phyloP scores from a whole-genome alignment of 306 rosid genomes.

The Sechiopsis laciniata region DNA sequence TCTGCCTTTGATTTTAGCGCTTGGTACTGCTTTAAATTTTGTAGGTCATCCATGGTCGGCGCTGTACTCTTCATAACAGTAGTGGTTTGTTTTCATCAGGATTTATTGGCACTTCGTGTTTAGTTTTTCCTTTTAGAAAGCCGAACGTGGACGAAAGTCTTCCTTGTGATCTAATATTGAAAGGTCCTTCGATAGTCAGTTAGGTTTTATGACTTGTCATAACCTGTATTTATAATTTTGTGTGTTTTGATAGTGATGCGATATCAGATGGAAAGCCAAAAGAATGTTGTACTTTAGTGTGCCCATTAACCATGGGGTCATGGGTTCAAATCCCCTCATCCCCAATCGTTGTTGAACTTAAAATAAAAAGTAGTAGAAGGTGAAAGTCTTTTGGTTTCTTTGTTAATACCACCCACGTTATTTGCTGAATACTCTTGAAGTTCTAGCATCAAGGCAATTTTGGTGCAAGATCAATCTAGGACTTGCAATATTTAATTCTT shows the following conservation, averaged over 20 bases:
- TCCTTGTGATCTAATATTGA: not conserved
- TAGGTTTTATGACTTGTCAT: not conserved
- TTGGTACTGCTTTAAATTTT: not conserved
- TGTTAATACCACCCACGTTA: not conserved
- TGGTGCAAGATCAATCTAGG: not conserved
- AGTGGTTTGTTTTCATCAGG: not conserved
- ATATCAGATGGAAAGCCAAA: not conserved
- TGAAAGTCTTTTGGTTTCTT: not conserved
- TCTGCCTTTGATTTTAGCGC: not conserved
- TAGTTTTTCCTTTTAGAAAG: not conserved
- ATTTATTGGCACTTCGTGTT: slow-evolving; percentile 10
- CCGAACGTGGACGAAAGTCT: not conserved
- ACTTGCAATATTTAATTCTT: not conserved
- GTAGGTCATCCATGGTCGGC: not conserved
- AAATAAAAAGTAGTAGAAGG: not conserved
- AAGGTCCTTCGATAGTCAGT: not conserved
- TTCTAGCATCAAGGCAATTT: not conserved
- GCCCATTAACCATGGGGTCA: too few species aligned
- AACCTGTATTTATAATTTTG: not conserved
- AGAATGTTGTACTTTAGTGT: not conserved
- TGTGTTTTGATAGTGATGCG: not conserved
- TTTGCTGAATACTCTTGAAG: not conserved
- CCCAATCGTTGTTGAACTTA: too few species aligned
- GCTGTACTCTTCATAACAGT: not conserved
- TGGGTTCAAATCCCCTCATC: too few species aligned